Evolutionary conservation across 1,139 yeast genomes (phyloP), one percentile per base, ranked within the genome.

Genomic region (Debaryomyces coudertii): DNA sequence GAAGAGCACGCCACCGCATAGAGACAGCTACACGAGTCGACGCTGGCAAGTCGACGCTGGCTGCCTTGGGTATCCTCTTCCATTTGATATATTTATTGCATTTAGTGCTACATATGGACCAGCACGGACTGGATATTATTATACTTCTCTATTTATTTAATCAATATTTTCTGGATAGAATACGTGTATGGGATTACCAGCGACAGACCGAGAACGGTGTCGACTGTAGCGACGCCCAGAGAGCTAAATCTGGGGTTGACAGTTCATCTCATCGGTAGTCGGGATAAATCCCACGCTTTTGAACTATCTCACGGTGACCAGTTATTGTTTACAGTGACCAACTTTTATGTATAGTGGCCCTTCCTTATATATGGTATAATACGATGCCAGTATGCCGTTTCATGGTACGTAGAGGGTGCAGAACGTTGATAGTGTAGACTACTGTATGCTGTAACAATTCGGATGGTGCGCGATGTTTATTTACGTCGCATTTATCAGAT

Each of bases 91-190:
- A 33, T 33, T 31, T 16, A 31, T 31, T 33, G 36, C 36, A 33
- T 33, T 25, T 20, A 20, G 5, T 20, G 22, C 16, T 14, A 29
- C 18, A 14, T 33, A 33, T 33, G 22, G 36, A 5, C 24, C 20
- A 16, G 15, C 22, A 33, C 20, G 18, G 36, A 25, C 24, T 18
- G 24, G 36, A 18, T 20, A 18, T 11, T 18, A 33, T 33, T 33
- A 33, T 33, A 33, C 24, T 33, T 33, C 23, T 31, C 4, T 18
- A 31, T 33, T 16, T 33, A 33, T 33, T 18, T 33, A 33, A 33
- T 33, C n/a, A 33, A 33, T 12, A n/a, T 22, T 33, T 33, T 8
- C 16, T 12, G 22, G 36, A 24, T 33, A 18, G 11, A 16, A 30
- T 9, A 8, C 11, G 11, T 25, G 28, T 25, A 25, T 5, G 5